phyloP scores from a whole-genome alignment of 371 early-diverging fungal species.

The Saksenaea vasiformis region DNA sequence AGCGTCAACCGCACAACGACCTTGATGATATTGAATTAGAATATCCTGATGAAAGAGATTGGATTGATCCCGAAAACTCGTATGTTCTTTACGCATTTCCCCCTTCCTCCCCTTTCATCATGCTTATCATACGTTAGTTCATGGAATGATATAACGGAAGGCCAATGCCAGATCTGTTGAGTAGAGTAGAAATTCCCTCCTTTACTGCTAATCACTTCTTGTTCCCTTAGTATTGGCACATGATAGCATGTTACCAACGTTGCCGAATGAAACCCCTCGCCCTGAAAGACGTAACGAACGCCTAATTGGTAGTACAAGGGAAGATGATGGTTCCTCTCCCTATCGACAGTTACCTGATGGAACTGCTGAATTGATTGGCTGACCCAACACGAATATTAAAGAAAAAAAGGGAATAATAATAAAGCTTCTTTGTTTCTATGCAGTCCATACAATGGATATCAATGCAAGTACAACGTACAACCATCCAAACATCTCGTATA shows the following conservation, averaged over 20 bases:
- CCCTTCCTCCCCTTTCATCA: background rate
- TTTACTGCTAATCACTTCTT: too few relatives aligned
- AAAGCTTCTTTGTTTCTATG: background rate
- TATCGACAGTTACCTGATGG: background rate
- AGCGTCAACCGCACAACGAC: background rate
- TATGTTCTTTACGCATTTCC: background rate
- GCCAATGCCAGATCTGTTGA: conserved; percentile 5
- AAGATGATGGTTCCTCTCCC: background rate
- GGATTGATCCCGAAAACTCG: conserved; percentile 4
- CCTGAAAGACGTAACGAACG: background rate
- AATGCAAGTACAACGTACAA: background rate
- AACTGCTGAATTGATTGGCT: background rate
- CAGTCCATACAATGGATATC: background rate
- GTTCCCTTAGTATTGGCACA: background rate
- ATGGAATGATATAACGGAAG: conserved; percentile 3
- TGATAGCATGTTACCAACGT: conserved; percentile 4
- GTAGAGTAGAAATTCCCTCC: background rate
- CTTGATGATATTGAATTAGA: conserved; percentile 10
- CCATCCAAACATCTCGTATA: background rate
- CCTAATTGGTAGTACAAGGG: background rate
- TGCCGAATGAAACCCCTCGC: conserved; percentile 5
- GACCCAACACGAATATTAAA: conserved; percentile 3
- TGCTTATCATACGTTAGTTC: background rate
- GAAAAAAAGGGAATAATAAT: background rate
- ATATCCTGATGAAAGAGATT: background rate